A percentile compares a stretch with the other conserved stretches of the same genome.
These are phyloP conservation scores for Neoboletus magnificus DNA, from an alignment of 768 basidiomycete species.

Conservation along the genomic window DNA sequence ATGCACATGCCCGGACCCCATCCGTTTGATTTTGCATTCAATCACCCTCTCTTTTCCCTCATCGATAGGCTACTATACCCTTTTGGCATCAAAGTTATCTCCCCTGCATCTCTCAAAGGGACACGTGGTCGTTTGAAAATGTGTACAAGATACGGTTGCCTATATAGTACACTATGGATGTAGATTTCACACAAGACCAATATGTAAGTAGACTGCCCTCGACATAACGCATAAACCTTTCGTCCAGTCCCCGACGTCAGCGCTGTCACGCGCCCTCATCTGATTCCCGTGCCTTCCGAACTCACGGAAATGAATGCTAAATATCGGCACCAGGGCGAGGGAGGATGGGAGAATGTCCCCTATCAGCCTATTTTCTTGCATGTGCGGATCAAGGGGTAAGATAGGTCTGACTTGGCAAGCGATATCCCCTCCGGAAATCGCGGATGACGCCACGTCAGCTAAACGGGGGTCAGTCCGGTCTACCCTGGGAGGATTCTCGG, in stretches of 20 bases:
- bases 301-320: slow-evolving; percentile 4
- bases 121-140: slow-evolving; percentile 2
- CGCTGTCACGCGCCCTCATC: background rate
- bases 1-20: slow-evolving; percentile 3
- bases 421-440: background rate
- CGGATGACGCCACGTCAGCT: background rate
- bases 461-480: background rate
- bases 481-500: background rate
- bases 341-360: background rate
- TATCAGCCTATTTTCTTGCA: no score
- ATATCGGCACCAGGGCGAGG: background rate
- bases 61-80: background rate
- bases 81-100: background rate
- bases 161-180: background rate
- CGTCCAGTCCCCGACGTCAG: background rate
- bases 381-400: background rate
- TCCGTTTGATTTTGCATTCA: background rate
- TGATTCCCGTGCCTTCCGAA: background rate
- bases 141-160: background rate
- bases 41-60: background rate
- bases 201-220: no score
- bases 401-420: background rate
- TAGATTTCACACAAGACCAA: background rate
- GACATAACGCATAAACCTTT: no score
- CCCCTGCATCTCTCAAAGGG: background rate